Conservation (phyloP, 768 basidiomycete genomes). For the Tylopilus felleus region DNA sequence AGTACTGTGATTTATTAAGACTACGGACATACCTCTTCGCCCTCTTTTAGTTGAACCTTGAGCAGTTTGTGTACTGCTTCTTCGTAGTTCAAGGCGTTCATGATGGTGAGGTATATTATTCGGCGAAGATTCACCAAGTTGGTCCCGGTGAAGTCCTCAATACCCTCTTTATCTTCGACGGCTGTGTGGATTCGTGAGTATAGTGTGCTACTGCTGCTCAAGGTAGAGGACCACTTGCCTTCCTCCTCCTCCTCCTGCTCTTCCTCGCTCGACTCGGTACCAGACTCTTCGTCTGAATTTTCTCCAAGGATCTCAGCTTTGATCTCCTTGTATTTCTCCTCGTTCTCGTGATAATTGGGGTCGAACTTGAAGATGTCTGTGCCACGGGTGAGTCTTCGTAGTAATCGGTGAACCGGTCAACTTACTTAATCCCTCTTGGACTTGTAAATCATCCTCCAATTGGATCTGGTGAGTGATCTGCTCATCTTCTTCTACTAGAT, state of each 20-base stretch:
- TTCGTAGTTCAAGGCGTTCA: conserved; percentile 97
- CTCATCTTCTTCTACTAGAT: conserved; percentile 96
- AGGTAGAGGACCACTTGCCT: conserved; percentile 2
- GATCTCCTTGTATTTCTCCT: conserved; percentile 90
- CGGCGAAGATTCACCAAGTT: conserved; percentile 94
- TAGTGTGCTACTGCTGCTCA: conserved; percentile 34
- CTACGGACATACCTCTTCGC: conserved; percentile 73
- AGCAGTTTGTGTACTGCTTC: conserved; percentile 98
- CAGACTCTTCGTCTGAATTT: conserved; percentile 71
- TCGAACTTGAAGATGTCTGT: conserved; percentile 95
- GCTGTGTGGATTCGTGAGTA: conserved; percentile 35
- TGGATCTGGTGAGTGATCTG: conserved; percentile 94
- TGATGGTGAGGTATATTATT: conserved; percentile 95
- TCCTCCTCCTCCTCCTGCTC: conserved; percentile 60
- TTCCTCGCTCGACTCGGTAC: conserved; percentile 60
- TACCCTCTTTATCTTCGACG: conserved; percentile 79
- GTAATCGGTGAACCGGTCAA: conserved; percentile 14
- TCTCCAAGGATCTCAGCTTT: conserved; percentile 93
- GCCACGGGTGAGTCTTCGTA: conserved; percentile 7
- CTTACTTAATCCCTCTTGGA: conserved; percentile 93
- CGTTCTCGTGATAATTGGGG: conserved; percentile 82
- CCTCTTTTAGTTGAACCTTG: conserved; percentile 87
- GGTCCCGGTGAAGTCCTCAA: conserved; percentile 92
- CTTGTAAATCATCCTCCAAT: conserved; percentile 88
- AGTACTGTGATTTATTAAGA: not conserved